These are phyloP conservation scores for Solanum paucissectum DNA, from an alignment of 257 asterid species.

Conservation along the genomic window DNA sequence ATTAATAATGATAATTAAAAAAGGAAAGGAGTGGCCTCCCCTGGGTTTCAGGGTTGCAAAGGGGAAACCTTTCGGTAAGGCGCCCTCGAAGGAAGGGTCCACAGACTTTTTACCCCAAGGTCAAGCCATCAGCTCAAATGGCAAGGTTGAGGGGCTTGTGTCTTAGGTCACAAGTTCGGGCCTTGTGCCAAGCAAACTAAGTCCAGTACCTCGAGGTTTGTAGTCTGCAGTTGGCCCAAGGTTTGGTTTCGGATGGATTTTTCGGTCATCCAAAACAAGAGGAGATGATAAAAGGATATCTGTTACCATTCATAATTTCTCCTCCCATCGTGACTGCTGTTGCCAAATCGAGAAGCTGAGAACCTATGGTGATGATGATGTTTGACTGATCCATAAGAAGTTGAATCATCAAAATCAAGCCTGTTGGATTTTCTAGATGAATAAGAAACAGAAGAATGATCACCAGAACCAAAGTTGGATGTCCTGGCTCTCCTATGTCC, in stretches of 20 bases:
- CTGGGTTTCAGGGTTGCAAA: background rate
- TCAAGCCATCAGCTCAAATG: background rate
- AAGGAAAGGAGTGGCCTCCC: background rate
- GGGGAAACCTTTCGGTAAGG: background rate
- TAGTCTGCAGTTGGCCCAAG: background rate
- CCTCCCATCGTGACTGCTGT: slow-evolving; percentile 20
- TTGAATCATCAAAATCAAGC: slow-evolving; percentile 18
- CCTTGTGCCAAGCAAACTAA: background rate
- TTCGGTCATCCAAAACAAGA: background rate
- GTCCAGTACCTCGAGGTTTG: background rate
- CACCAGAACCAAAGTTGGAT: slow-evolving; percentile 11
- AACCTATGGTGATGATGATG: slow-evolving; percentile 22
- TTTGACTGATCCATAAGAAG: slow-evolving; percentile 21
- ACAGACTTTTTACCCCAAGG: background rate
- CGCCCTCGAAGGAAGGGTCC: background rate
- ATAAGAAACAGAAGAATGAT: slow-evolving; percentile 31
- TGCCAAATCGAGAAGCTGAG: slow-evolving; percentile 47
- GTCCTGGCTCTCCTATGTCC: slow-evolving; percentile 16
- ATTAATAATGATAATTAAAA: background rate
- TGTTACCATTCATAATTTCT: slow-evolving; percentile 32
- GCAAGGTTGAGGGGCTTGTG: background rate
- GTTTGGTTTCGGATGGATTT: background rate
- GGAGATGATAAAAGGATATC: background rate
- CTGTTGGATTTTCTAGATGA: slow-evolving; percentile 22
- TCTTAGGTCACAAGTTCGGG: background rate